Evolutionary conservation across 495 filamentous ascomycete genomes (phyloP), one percentile per base, ranked within the genome.

Genomic region (Aspergillus biplanus): DNA sequence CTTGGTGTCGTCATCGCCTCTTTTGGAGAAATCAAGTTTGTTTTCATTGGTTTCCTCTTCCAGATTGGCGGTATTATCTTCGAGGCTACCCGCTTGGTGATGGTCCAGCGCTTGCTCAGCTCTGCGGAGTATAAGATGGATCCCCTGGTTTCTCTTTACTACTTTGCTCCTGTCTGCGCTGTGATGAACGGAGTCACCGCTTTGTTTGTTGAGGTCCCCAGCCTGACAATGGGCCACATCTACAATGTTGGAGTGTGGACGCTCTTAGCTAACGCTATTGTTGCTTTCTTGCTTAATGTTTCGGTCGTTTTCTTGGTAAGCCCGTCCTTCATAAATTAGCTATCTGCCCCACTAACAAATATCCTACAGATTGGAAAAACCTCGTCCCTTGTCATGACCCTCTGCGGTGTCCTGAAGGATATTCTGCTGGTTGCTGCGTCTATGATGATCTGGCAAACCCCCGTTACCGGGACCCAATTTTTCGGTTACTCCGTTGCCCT

Each of bases 361-460:
- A 1, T 12, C 1, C 57, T 47, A 58, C 67, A 97, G 93, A 99
- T 99, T 76, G 95, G 95, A 79, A 94, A 92, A 82, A 99, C 95
- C 27, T 97, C 94, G 0, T 94, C 92, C 54, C 86, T 99, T 48
- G 92, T 97, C 72, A 91, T 97, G 75, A 98, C 95, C 44, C 90
- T 99, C 55, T 98, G 92, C 78, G 95, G 95, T 81, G 93, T 99
- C 62, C 87, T 98, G 72, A 99, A 99, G 85, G 95, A 99, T 82
- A 94, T 99, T 67, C 87, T 99, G 63, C 90, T 99, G 33, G 93
- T 99, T 53, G 79, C 82, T 58, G 91, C 91, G 56, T 97, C 92
- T 59, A 95, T 97, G 85, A 71, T 91, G 64, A 89, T 99, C 75
- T 97, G 92, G 89, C 82, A 88, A 61, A 95, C 92, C 64, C 87